These are phyloP conservation scores for Circinella minor DNA, from an alignment of 371 early-diverging fungal species.

Conservation along the genomic window DNA sequence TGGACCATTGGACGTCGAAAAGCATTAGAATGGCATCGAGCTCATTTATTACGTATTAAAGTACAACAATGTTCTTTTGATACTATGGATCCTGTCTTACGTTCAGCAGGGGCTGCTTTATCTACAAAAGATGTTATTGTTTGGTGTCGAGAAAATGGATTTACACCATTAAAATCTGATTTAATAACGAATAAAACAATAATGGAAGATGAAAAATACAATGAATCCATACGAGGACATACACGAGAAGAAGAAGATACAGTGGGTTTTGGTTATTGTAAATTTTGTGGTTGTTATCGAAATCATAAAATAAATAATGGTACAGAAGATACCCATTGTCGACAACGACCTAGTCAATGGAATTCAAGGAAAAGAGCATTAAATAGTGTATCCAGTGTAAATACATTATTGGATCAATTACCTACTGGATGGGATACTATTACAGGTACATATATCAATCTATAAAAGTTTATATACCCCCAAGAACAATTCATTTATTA, in stretches of 20 bases:
- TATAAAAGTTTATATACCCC: no score
- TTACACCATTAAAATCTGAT: slow-evolving; percentile 36
- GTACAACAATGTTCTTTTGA: slow-evolving; percentile 39
- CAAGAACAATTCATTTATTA: no score
- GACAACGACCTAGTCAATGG: slow-evolving; percentile 39
- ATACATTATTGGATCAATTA: slow-evolving; percentile 25
- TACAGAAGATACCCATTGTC: slow-evolving; percentile 36
- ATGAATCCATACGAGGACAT: not conserved
- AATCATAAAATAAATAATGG: slow-evolving; percentile 15
- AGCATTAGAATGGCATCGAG: slow-evolving; percentile 54
- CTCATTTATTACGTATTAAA: slow-evolving; percentile 36
- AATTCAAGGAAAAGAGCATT: slow-evolving; percentile 34
- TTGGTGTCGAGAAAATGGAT: slow-evolving; percentile 43
- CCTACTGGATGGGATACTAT: slow-evolving; percentile 44
- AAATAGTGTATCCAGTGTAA: slow-evolving; percentile 33
- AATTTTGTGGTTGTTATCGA: slow-evolving; percentile 45
- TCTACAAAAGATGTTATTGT: slow-evolving; percentile 45
- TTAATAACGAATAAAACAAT: no score
- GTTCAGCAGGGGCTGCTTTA: slow-evolving; percentile 34
- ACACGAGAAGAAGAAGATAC: not conserved
- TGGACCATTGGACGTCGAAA: slow-evolving; percentile 47
- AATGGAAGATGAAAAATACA: not conserved
- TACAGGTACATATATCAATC: slow-evolving; percentile 2
- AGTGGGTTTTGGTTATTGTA: slow-evolving; percentile 32
- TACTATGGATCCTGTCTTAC: slow-evolving; percentile 36